Base-by-base conservation (phyloP, 1,284 basidiomycete genomes). In the Takashimella koratensis region DNA sequence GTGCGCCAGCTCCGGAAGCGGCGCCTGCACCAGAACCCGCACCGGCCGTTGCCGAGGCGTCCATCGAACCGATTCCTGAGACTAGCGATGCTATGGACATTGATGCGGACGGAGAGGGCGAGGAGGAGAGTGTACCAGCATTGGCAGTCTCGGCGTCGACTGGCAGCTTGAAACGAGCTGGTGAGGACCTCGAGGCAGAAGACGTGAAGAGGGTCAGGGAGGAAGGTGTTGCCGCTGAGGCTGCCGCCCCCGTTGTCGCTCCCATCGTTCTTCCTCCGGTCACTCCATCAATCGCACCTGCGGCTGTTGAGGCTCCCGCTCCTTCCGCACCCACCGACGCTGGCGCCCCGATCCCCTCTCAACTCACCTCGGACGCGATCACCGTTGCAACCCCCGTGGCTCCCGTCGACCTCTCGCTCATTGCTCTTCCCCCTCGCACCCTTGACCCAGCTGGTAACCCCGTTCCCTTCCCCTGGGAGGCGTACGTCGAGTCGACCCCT, bases 141-240 rank as follows among this genome's bases (percentile, higher is more conserved):
- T 21, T 60, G 48, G 54, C 46, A 23, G 52, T 57, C n/a, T 43
- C 53, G 39, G 45, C 47, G 4, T 60, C 61, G 5, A 51, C 56
- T 12, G 55, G 44, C 5, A 64, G 63, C 22, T 40, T 70, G 49
- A 71, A 73, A 60, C 63, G 71, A 27, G 46, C 67, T 11, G 71
- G 69, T 25, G 69, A 73, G 12, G 59, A 60, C 5, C 49, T 73
- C 39, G 60, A 60, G 8, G 57, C 53, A 2, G 64, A 54, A 3
- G 69, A 68, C 23, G 60, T 63, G 45, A 71, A 71, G 58, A 58
- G 70, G 45, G 52, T 63, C 47, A 69, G 63, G 57, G 69, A 69
- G 45, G 63, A 62, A 3, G n/a, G n/a, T n/a, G n/a, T n/a, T n/a
- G n/a, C n/a, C n/a, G n/a, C n/a, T n/a, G n/a, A n/a, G n/a, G n/a